Percentiles rank a stretch among this genome's conserved stretches.
Conservation (phyloP, 805 yeast species). For the Myxozyma monticola region DNA sequence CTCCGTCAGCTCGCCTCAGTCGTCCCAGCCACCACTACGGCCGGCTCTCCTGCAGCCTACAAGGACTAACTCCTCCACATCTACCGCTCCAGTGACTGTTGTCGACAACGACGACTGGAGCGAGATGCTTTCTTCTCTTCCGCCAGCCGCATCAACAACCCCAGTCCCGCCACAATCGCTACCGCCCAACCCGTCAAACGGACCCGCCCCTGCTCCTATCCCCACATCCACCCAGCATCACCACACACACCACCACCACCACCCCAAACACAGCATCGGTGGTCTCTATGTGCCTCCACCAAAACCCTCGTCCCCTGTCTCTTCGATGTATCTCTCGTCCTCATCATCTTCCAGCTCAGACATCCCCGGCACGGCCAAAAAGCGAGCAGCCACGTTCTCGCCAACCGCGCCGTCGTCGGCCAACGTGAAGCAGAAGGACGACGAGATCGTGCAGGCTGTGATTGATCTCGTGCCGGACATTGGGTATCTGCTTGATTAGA, state of each 20-base stretch:
- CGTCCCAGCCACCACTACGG: no score
- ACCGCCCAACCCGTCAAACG: neutral
- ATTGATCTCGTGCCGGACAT: slow-evolving; percentile 26
- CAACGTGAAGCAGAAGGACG: slow-evolving; percentile 29
- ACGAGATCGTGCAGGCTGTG: slow-evolving; percentile 29
- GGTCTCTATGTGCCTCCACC: slow-evolving; percentile 22
- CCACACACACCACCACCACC: slow-evolving; percentile 15
- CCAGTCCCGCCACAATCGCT: no score
- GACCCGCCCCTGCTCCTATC: neutral
- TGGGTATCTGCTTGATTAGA: slow-evolving; percentile 10
- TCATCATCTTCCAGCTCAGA: slow-evolving; percentile 21
- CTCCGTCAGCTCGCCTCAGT: no score
- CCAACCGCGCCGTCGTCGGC: slow-evolving; percentile 29
- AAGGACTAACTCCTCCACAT: no score
- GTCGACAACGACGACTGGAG: slow-evolving; percentile 24
- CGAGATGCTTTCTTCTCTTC: slow-evolving; percentile 15
- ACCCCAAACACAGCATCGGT: slow-evolving; percentile 1
- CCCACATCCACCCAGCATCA: neutral
- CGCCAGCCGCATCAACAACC: no score
- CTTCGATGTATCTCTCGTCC: slow-evolving; percentile 13
- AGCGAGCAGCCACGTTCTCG: slow-evolving; percentile 20
- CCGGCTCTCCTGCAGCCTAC: slow-evolving; percentile 11
- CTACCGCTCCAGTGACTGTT: no score
- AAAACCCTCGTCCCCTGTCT: slow-evolving; percentile 19
- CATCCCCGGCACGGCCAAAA: slow-evolving; percentile 1